Evolutionary conservation across 805 yeast species (phyloP), one percentile per base, ranked within the genome.

Genomic region (Ogataea thermomethanolica): DNA sequence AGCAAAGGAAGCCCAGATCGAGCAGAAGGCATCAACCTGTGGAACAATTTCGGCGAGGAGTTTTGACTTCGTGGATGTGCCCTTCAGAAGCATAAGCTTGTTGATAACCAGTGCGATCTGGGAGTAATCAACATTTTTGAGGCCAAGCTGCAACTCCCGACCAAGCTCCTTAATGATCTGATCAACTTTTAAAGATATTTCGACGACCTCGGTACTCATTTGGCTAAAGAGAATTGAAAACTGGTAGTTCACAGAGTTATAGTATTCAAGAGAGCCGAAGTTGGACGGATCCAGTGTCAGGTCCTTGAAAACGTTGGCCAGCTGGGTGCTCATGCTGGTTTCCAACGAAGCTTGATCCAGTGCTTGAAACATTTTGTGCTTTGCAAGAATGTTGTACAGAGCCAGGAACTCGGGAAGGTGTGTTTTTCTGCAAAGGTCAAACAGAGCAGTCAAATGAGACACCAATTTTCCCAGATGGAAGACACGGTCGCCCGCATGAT

Each of bases 221-320:
- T 22, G 27, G 8, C 41, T 32, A 25, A 58, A 56, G 23, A 59
- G 45, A 6, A 20, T 6, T 4, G 43, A 25, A 17, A 44, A 52
- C 12, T 48, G 53, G 41, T 42, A 51, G 14, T 41, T 49, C 8
- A 50, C 25, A 1, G 63, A 54, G 24, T 56, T 51, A 29, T 27
- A 53, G 34, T 44, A 59, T 13, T 39, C 35, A 8, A 35, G 34
- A 5, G 26, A 14, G 21, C 23, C 14, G 33, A 33, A 17, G 37
- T 43, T 27, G 45, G 25, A 26, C 44, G 37, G 35, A 41, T 34
- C 5, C 21, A 56, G 48, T n/a, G 46, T 35, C n/a, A 43, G 33
- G 8, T 53, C 50, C 25, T 50, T 56, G 41, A 59, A 62, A 4
- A 35, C 25, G n/a, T 46, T 49, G 29, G 46, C 32, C 10, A 54